These are phyloP conservation scores for Chaetomiaceae sp. DNA, from an alignment of 2,329 filamentous ascomycete genomes.

Conservation along the genomic window DNA sequence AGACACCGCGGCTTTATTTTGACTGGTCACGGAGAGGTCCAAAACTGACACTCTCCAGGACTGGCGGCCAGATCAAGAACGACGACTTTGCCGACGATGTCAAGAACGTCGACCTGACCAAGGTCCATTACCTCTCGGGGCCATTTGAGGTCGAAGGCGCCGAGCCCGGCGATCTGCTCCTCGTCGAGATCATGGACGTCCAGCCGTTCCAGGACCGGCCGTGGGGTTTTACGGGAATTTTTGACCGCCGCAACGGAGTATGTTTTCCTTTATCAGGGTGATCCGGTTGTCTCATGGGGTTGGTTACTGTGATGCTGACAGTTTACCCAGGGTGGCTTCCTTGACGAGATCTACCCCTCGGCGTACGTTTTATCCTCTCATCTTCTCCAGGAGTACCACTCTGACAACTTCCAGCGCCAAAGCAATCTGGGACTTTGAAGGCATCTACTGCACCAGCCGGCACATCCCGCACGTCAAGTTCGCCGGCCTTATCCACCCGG, in stretches of 20 bases:
- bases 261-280: conserved; percentile 29
- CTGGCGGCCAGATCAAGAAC: conserved; percentile 79
- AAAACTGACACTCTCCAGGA: conserved; percentile 37
- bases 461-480: conserved; percentile 87
- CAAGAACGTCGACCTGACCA: conserved; percentile 75
- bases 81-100: conserved; percentile 88
- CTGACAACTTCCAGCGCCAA: conserved; percentile 40
- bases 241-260: conserved; percentile 68
- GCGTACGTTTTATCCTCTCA: conserved; percentile 49
- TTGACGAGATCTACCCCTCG: conserved; percentile 81
- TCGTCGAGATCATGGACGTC: conserved; percentile 90
- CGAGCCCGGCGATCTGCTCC: conserved; percentile 75
- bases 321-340: conserved; percentile 60
- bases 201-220: conserved; percentile 81
- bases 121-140: conserved; percentile 81
- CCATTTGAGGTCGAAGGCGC: conserved; percentile 84
- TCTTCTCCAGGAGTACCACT: neutral
- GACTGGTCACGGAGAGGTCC: neutral
- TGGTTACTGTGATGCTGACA: neutral
- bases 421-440: conserved; percentile 55
- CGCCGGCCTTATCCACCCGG: conserved; percentile 83
- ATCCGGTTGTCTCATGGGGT: neutral
- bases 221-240: conserved; percentile 87
- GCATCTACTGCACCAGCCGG: conserved; percentile 69
- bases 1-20: neutral